A percentile compares a stretch with the other conserved stretches of the same genome.
Evolutionary conservation across 2,329 filamentous ascomycete genomes (phyloP).

Genomic region (Drechmeria coniospora): DNA sequence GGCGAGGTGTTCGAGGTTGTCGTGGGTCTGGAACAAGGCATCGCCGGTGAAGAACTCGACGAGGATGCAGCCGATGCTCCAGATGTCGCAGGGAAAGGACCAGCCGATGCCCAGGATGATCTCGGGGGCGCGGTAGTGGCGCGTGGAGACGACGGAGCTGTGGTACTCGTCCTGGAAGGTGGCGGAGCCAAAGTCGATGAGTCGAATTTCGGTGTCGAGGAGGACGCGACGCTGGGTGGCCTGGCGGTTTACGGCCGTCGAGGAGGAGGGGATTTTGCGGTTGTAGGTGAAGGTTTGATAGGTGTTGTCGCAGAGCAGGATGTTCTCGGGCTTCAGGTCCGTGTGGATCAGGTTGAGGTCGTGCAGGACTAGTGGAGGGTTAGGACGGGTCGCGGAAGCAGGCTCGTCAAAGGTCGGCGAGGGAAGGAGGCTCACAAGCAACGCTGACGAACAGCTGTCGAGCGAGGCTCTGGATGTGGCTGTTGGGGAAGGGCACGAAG

Average conservation of each 20-base stretch:
- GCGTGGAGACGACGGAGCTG: constrained; percentile 54
- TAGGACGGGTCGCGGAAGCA: too few relatives aligned
- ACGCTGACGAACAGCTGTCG: constrained; percentile 95
- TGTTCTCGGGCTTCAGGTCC: constrained; percentile 56
- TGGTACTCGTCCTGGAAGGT: constrained; percentile 62
- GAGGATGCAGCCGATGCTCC: constrained; percentile 59
- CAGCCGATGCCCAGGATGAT: constrained; percentile 57
- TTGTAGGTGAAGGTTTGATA: constrained; percentile 61
- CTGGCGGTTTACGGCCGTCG: constrained; percentile 41
- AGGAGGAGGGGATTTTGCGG: constrained; percentile 53
- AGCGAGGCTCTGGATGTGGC: constrained; percentile 94
- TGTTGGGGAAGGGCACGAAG: constrained; percentile 95
- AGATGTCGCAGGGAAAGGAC: constrained; percentile 59
- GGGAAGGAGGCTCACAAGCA: constrained; percentile 73
- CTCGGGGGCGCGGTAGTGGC: constrained; percentile 55
- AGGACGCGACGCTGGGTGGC: constrained; percentile 49
- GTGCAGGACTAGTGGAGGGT: constrained; percentile 94
- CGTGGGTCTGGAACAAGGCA: constrained; percentile 56
- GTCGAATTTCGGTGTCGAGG: constrained; percentile 51
- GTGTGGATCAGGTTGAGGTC: constrained; percentile 97
- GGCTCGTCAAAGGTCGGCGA: too few relatives aligned
- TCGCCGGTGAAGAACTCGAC: constrained; percentile 60
- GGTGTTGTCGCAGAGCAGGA: constrained; percentile 46
- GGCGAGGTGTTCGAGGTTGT: constrained; percentile 57
- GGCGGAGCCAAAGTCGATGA: constrained; percentile 58